These are phyloP conservation scores for Podila verticillata DNA, from an alignment of 192 early-diverging fungal species.

Conservation along the genomic window DNA sequence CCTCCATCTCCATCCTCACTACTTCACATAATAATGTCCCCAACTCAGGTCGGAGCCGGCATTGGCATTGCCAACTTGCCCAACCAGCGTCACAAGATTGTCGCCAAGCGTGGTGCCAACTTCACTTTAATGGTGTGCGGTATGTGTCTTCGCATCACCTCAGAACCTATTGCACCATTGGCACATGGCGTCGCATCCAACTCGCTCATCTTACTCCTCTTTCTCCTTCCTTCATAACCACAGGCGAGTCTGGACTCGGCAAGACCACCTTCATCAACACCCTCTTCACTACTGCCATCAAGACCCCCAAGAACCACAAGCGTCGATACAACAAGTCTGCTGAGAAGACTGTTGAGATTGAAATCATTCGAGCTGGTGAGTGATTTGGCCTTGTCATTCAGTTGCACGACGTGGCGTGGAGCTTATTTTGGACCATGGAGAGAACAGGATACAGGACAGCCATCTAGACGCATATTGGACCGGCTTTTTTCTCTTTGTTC, in stretches of 20 bases:
- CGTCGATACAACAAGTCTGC: slow-evolving; percentile 92
- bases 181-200: not conserved
- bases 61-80: slow-evolving; percentile 98
- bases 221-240: not conserved
- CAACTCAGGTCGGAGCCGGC: slow-evolving; percentile 60
- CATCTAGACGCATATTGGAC: no score
- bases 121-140: slow-evolving; percentile 97
- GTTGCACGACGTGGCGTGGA: not conserved
- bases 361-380: slow-evolving; percentile 94
- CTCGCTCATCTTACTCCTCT: not conserved
- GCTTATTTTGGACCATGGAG: no score
- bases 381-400: not conserved
- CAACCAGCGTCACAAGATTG: slow-evolving; percentile 99
- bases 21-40: slow-evolving; percentile 37
- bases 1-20: not conserved
- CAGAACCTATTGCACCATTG: not conserved
- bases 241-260: slow-evolving; percentile 96
- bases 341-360: slow-evolving; percentile 97
- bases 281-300: slow-evolving; percentile 93
- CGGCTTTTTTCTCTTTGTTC: no score
- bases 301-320: slow-evolving; percentile 86
- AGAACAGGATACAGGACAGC: no score
- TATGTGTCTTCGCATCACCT: slow-evolving; percentile 38
- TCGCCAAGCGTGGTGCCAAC: slow-evolving; percentile 94
- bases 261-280: slow-evolving; percentile 99